Evolutionary conservation across 345 rosid genomes (phyloP), one percentile per base, ranked within the genome.

Genomic region (Eutrema heterophyllum): DNA sequence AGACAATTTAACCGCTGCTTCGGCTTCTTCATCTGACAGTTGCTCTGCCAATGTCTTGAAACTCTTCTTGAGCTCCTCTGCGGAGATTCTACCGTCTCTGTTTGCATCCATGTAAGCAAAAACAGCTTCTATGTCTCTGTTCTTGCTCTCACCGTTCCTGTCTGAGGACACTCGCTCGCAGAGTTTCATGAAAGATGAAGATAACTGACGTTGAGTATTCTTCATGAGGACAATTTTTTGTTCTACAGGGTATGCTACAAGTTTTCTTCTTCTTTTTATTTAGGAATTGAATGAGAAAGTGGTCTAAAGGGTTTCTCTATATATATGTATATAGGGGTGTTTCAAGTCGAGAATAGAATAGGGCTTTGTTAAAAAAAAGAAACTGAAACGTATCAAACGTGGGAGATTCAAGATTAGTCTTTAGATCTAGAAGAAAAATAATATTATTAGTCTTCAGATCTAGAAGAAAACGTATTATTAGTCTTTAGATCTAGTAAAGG

Each of bases 31-130:
- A 53, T 40, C 70, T 36, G 86, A 78, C 14, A 89, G 62, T 56
- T 71, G 63, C 49, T 83, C 87, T 51, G 90, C 96, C 5, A 81
- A 12, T 21, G 70, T 72, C 24, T 46, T 80, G 56, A 86, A 71
- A 68, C 90, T 83, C 73, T 79, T 75, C 61, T 77, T 81, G 41
- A 89, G 80, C 82, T 89, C 91, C 0, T 72, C 61, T 0, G 89
- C 71, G 0, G 93, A 83, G 40, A 89, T 83, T 66, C 73, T 84
- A 65, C 91, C 96, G 46, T 87, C 96, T 35, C 81, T 68, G 67
- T 89, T 78, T 68, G 82, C 86, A 29, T 89, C 96, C 21, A 87
- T 82, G 81, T 70, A 80, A 12, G 81, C 56, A 79, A 88, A 89
- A 13, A 84, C 88, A 46, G 55, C 72, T 10, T 73, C 52, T 26